Evolutionary conservation across 768 basidiomycete species (phyloP).

Genomic region (Lactarius deliciosus): DNA sequence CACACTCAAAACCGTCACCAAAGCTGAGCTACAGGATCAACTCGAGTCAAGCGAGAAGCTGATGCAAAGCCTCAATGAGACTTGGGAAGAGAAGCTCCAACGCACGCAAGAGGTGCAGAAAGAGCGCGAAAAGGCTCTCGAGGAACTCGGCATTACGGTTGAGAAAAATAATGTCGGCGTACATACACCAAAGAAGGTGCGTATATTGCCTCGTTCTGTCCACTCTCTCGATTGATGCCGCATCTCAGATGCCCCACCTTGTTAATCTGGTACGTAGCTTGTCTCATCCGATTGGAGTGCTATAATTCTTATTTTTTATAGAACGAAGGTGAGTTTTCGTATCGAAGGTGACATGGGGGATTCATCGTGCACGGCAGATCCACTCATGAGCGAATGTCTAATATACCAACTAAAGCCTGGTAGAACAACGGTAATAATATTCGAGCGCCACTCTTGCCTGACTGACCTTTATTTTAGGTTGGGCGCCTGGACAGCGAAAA

Average conservation of each 20-base stretch:
- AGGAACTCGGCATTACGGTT: conserved; percentile 96
- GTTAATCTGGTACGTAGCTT: conserved; percentile 77
- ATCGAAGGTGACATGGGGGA: neutral
- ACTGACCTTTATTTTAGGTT: conserved; percentile 48
- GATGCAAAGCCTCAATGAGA: conserved; percentile 91
- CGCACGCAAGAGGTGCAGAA: conserved; percentile 94
- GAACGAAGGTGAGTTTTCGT: conserved; percentile 29
- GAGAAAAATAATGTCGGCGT: conserved; percentile 97
- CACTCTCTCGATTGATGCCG: neutral
- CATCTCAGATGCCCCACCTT: conserved; percentile 80
- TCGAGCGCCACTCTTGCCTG: conserved; percentile 24
- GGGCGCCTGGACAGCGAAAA: conserved; percentile 85
- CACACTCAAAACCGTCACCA: conserved; percentile 91
- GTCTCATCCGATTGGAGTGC: neutral
- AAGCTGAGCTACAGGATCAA: conserved; percentile 96
- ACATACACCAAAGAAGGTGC: conserved; percentile 91
- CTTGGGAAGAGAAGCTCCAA: conserved; percentile 92
- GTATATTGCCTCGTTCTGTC: neutral
- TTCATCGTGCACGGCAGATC: conserved; percentile 51
- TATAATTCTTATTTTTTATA: conserved; percentile 7
- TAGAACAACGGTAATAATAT: conserved; percentile 59
- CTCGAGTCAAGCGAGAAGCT: conserved; percentile 93
- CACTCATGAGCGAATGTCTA: conserved; percentile 94
- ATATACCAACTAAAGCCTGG: conserved; percentile 92
- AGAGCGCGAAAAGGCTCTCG: conserved; percentile 95